Conservation (phyloP, 2,329 filamentous ascomycete genomes). For the Fusarium brevicatenulatum region DNA sequence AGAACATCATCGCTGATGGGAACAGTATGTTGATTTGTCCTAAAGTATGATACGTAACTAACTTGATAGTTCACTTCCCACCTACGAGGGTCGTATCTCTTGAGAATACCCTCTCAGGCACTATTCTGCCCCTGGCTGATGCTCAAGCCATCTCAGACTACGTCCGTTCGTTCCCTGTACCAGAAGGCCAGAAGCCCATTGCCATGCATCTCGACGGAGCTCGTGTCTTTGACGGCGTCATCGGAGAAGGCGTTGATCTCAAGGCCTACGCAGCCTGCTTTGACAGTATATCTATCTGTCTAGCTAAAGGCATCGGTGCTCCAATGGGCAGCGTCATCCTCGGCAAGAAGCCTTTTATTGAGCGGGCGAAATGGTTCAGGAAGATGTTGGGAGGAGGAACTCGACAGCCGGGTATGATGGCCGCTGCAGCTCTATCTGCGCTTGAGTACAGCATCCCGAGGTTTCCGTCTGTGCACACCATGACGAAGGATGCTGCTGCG, state of each 20-base stretch:
- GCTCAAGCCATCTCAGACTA: slow-evolving; percentile 73
- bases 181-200: slow-evolving; percentile 59
- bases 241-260: slow-evolving; percentile 70
- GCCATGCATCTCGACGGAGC: slow-evolving; percentile 80
- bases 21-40: slow-evolving; percentile 33
- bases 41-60: slow-evolving; percentile 9
- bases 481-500: slow-evolving; percentile 30
- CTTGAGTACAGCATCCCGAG: slow-evolving; percentile 51
- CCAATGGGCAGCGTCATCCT: slow-evolving; percentile 80
- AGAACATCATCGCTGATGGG: slow-evolving; percentile 41
- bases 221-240: slow-evolving; percentile 78
- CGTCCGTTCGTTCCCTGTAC: slow-evolving; percentile 58
- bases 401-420: slow-evolving; percentile 75
- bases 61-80: slow-evolving; percentile 75
- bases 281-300: slow-evolving; percentile 79
- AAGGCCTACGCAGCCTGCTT: slow-evolving; percentile 72
- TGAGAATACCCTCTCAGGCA: slow-evolving; percentile 83
- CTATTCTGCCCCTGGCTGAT: slow-evolving; percentile 78
- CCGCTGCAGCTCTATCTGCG: slow-evolving; percentile 73
- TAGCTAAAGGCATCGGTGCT: slow-evolving; percentile 81
- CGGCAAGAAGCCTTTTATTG: slow-evolving; percentile 52
- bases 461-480: slow-evolving; percentile 33
- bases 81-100: slow-evolving; percentile 81
- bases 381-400: slow-evolving; percentile 79
- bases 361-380: slow-evolving; percentile 54